A percentile compares a stretch with the other conserved stretches of the same genome.
Conservation (phyloP, 2,329 filamentous ascomycete genomes). For the Alternaria incomplexa region DNA sequence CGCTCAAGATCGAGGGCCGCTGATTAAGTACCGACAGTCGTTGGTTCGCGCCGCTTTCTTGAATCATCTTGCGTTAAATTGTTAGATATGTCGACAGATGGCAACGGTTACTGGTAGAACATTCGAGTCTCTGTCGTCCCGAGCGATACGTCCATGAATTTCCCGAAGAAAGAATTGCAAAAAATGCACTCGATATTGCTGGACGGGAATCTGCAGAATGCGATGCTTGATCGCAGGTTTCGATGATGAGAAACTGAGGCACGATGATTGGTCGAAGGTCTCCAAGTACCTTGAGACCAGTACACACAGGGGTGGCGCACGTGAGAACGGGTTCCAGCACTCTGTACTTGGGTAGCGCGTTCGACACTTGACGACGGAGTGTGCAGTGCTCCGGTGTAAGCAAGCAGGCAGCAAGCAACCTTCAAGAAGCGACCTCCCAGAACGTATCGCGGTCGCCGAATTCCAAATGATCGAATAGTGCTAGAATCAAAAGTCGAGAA, state of each 20-base stretch:
- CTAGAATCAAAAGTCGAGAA: neutral
- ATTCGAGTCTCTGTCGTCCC: neutral
- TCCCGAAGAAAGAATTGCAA: neutral
- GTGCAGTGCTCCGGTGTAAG: conserved; percentile 4
- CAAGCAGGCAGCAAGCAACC: neutral
- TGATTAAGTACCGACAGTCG: conserved; percentile 60
- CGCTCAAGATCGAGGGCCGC: conserved; percentile 58
- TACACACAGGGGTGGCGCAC: conserved; percentile 25
- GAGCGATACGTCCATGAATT: neutral
- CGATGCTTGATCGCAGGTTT: conserved; percentile 1
- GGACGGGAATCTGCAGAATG: neutral
- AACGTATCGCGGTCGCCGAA: neutral
- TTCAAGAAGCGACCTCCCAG: neutral
- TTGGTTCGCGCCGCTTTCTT: conserved; percentile 8
- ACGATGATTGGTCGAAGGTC: conserved; percentile 37
- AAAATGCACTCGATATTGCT: neutral
- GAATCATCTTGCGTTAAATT: conserved; percentile 34
- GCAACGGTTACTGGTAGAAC: neutral
- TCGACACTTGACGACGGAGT: conserved; percentile 4
- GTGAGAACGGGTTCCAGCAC: conserved; percentile 27
- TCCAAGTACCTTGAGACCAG: conserved; percentile 23
- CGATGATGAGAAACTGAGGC: conserved; percentile 45
- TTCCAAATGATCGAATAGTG: neutral
- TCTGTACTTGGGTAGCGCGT: conserved; percentile 8
- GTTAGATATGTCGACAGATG: conserved; percentile 4